A percentile compares a stretch with the other conserved stretches of the same genome.
These are phyloP conservation scores for Xylaria cubensis DNA, from an alignment of 495 filamentous ascomycete species.

Conservation along the genomic window DNA sequence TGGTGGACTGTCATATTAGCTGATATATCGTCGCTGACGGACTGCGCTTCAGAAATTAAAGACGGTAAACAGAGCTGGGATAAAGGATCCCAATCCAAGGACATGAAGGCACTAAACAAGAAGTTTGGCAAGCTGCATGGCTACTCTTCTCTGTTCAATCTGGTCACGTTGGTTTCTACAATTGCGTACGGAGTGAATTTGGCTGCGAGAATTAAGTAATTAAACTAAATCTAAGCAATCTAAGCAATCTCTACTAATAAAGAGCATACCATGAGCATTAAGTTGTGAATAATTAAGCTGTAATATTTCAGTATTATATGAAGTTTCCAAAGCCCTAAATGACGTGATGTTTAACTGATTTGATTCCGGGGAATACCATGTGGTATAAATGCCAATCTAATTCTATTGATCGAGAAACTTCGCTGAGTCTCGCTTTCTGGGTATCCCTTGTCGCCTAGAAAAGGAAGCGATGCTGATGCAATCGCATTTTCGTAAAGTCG, in stretches of 20 bases:
- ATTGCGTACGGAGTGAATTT: slow-evolving; percentile 77
- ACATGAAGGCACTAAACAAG: slow-evolving; percentile 83
- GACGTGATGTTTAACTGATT: not conserved
- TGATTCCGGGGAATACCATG: not conserved
- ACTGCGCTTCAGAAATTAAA: slow-evolving; percentile 44
- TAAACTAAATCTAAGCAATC: not conserved
- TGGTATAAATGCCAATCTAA: not conserved
- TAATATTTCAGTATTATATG: not conserved
- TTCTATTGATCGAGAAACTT: not conserved
- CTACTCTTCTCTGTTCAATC: slow-evolving; percentile 73
- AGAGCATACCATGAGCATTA: not conserved
- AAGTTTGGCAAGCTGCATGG: slow-evolving; percentile 82
- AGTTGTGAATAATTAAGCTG: not conserved
- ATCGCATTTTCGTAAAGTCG: slow-evolving; percentile 11
- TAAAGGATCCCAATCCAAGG: slow-evolving; percentile 71
- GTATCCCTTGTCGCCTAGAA: not conserved
- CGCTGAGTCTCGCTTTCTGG: not conserved
- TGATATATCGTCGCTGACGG: slow-evolving; percentile 11
- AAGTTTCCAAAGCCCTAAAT: not conserved
- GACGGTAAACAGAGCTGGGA: slow-evolving; percentile 80
- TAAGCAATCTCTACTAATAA: not conserved
- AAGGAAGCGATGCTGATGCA: not conserved
- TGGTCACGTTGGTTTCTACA: slow-evolving; percentile 69
- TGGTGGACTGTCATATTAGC: not conserved
- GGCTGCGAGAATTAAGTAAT: slow-evolving; percentile 58